Conservation (phyloP, 164 flowering plant genomes). For the Dillenia turbinata region DNA sequence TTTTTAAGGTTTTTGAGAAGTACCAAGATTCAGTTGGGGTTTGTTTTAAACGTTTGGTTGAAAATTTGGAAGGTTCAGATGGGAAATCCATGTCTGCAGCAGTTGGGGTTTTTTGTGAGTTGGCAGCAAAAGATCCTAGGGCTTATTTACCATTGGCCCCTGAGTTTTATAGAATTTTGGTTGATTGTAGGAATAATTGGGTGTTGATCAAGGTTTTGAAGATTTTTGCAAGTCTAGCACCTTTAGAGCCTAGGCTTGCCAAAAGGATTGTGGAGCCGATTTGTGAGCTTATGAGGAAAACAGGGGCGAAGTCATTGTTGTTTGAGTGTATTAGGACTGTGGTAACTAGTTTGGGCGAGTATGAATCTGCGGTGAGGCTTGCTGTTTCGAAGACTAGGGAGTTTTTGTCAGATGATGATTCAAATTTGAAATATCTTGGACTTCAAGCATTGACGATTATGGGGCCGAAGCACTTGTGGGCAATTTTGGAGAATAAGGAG, state of each 20-base stretch:
- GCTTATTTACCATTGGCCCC: constrained; percentile 87
- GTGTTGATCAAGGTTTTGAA: constrained; percentile 87
- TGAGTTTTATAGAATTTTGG: constrained; percentile 77
- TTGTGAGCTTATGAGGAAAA: constrained; percentile 67
- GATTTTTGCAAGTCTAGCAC: constrained; percentile 64
- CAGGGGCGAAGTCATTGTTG: constrained; percentile 74
- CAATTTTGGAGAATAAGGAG: constrained; percentile 89
- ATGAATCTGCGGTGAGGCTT: constrained; percentile 64
- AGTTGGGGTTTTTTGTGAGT: constrained; percentile 86
- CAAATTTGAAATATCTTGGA: constrained; percentile 87
- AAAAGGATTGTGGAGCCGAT: constrained; percentile 79
- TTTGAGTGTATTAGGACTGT: constrained; percentile 85
- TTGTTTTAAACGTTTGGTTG: constrained; percentile 86
- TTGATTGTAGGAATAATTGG: constrained; percentile 91
- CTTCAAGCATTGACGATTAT: constrained; percentile 66
- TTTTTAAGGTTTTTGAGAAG: constrained; percentile 56
- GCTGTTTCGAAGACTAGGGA: constrained; percentile 66
- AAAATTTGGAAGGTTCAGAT: constrained; percentile 71
- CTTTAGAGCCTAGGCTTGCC: constrained; percentile 74
- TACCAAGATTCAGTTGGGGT: constrained; percentile 83
- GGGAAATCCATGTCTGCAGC: constrained; percentile 48
- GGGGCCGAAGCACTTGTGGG: constrained; percentile 62
- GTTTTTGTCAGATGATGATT: constrained; percentile 68
- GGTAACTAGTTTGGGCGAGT: constrained; percentile 56
- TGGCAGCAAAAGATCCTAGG: constrained; percentile 48